Percentiles rank a stretch among this genome's conserved stretches.
phyloP scores from a whole-genome alignment of 352 stramenopile genomes.

The Hyaloperonospora arabidopsidis region DNA sequence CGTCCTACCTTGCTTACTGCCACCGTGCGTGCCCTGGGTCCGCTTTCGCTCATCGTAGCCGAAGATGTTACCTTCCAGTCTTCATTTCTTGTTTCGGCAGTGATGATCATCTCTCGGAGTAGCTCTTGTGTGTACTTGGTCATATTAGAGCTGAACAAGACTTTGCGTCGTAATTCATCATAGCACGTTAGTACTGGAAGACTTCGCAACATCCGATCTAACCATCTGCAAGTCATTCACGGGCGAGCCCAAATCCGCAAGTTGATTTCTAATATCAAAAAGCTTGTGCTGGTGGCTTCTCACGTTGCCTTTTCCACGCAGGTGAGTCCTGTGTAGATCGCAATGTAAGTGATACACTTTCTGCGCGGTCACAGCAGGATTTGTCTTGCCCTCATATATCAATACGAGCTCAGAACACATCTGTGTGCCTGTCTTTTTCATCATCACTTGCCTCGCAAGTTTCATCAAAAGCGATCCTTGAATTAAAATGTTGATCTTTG shows the following conservation, averaged over 20 bases:
- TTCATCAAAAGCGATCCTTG: conserved; percentile 9
- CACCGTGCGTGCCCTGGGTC: neutral
- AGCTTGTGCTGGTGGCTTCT: neutral
- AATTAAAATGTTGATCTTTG: conserved; percentile 4
- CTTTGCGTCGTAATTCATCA: neutral
- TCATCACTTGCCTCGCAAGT: conserved; percentile 10
- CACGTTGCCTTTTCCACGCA: neutral
- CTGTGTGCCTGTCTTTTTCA: conserved; percentile 9
- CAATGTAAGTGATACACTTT: neutral
- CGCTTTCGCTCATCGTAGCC: neutral
- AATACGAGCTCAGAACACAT: conserved; percentile 6
- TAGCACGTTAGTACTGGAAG: no score
- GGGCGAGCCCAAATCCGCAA: neutral
- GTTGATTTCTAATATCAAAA: neutral
- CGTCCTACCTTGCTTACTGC: neutral
- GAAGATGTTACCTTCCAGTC: neutral
- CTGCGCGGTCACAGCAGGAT: neutral
- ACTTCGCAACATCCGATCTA: no score
- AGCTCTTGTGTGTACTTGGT: neutral
- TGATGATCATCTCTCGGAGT: conserved; percentile 2
- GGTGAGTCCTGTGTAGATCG: neutral
- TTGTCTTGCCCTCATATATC: conserved; percentile 9
- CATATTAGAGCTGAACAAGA: conserved; percentile 1
- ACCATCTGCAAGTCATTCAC: neutral
- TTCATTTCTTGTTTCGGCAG: neutral